Base-by-base conservation (phyloP, 768 basidiomycete genomes). In the Tricholoma flavovirens region DNA sequence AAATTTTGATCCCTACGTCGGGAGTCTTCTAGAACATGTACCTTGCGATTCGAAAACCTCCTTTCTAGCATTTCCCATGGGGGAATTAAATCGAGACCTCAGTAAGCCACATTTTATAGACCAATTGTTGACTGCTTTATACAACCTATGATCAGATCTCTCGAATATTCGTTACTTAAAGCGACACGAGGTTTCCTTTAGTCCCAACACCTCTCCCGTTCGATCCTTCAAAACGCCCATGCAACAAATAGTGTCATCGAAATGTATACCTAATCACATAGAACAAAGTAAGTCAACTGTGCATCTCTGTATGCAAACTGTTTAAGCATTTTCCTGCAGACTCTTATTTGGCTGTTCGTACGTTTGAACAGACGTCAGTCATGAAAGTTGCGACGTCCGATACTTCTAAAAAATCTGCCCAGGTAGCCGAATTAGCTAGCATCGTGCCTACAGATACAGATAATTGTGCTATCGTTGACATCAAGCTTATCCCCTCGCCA, bases 151-250 rank as follows among this genome's bases (percentile, higher is more conserved):
- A 11, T 7, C n/a, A 65, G 64, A 65, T 22, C 43, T 65, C 5
- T 63, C 64, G 8, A 51, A 56, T 3, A 55, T 63, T 71, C 66
- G 1, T 70, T 79, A 69, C 38, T 65, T 61, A 43, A 62, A 59
- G 22, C 60, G 24, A 30, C 15, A 65, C 6, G 59, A 43, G 6
- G 59, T 73, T 15, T 46, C 62, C 22, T 77, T 79, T 45, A 75
- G 66, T 38, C 78, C 84, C 2, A 67, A 65, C 40, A 73, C 73
- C 2, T 69, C 59, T 4, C 73, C 83, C 4, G 64, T 73, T 5
- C 70, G 71, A 57, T 69, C 70, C 2, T 89, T 88, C 57, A 69
- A 78, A 17, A 88, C 88, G 2, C 87, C 89, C 11, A 87, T 92
- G 52, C 75, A 76, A 52, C 89, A 91, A 60, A 72, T 90, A 48